A percentile compares a stretch with the other conserved stretches of the same genome.
phyloP scores from a whole-genome alignment of 2,329 filamentous ascomycete species.

The Ceratocystis variospora region DNA sequence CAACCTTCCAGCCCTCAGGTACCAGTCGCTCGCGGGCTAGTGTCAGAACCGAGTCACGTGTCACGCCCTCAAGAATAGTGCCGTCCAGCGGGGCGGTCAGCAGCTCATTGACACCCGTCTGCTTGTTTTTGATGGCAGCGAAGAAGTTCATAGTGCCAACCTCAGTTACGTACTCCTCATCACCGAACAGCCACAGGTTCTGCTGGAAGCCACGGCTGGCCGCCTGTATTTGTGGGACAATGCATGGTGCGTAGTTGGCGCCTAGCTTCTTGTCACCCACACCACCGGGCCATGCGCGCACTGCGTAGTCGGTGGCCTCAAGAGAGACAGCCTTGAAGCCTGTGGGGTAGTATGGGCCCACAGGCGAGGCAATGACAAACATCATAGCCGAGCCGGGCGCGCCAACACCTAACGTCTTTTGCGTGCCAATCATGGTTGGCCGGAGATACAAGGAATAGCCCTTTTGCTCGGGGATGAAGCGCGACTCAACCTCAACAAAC shows the following conservation, averaged over 20 bases:
- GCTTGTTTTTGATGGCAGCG: slow-evolving; percentile 67
- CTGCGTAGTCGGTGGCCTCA: slow-evolving; percentile 91
- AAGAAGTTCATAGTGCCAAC: slow-evolving; percentile 99
- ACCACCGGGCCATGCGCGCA: slow-evolving; percentile 93
- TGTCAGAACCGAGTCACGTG: slow-evolving; percentile 75
- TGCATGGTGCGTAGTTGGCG: slow-evolving; percentile 98
- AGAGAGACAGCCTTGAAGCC: slow-evolving; percentile 95
- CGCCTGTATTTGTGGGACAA: slow-evolving; percentile 88
- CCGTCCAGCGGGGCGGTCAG: slow-evolving; percentile 92
- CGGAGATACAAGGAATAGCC: slow-evolving; percentile 94
- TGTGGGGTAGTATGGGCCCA: slow-evolving; percentile 94
- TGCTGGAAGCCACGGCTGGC: slow-evolving; percentile 89
- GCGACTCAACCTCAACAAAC: slow-evolving; percentile 66
- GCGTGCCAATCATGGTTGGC: slow-evolving; percentile 94
- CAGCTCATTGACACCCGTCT: slow-evolving; percentile 81
- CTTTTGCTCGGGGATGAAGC: slow-evolving; percentile 74
- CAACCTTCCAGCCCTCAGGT: slow-evolving; percentile 76
- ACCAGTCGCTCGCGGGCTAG: slow-evolving; percentile 72
- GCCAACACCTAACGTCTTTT: slow-evolving; percentile 82
- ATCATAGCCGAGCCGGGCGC: slow-evolving; percentile 85
- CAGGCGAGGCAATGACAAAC: slow-evolving; percentile 89
- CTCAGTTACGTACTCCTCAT: slow-evolving; percentile 91
- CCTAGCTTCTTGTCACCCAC: slow-evolving; percentile 97
- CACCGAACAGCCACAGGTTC: slow-evolving; percentile 94
- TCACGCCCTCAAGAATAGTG: slow-evolving; percentile 91